Evolutionary conservation across 176 grass and related monocot species (phyloP), one percentile per base, ranked within the genome.

Genomic region (Eragrostis nindensis): DNA sequence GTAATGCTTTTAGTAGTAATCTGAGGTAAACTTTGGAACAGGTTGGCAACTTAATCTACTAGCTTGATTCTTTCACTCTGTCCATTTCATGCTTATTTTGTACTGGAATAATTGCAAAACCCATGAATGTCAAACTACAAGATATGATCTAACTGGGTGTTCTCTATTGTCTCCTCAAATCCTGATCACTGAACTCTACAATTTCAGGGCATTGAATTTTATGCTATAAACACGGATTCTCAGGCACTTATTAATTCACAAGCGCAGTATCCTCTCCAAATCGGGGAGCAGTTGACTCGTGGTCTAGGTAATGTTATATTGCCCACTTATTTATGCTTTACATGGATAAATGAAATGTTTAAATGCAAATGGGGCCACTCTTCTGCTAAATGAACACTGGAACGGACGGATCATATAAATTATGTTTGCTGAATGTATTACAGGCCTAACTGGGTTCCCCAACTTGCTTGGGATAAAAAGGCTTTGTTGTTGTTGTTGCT

Each of bases 181-280:
- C 22, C 55, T 90, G 56, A 80, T 79, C 40, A 19, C 13, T 42
- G 70, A 15, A 73, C n/a, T 80, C 9, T 76, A 57, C 9, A 74
- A 88, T 93, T 86, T 66, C 82, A 99, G 97, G 97, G 97, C 50
- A 84, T 99, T 44, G 93, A 99, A 10, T 99, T 99, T 49, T 93
- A 93, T 66, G 88, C 90, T 57, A 93, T 99, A 82, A 99, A 99
- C 61, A 99, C 97, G 0, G 89, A 99, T 86, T 95, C 93, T 6
- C 97, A 99, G 79, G 97, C 97, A 15, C 86, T 99, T 16, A 68
- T 99, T 22, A 90, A 86, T 83, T 95, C 97, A 0, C 89, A 91
- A 66, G 96, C 93, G 0, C 88, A 93, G 50, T 78, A 95, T 82
- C 96, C 93, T 5, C 64, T 99, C 18, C 96, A 99, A 91, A 99